phyloP scores from a whole-genome alignment of 495 filamentous ascomycete genomes.

The Penicillium coprophilum region DNA sequence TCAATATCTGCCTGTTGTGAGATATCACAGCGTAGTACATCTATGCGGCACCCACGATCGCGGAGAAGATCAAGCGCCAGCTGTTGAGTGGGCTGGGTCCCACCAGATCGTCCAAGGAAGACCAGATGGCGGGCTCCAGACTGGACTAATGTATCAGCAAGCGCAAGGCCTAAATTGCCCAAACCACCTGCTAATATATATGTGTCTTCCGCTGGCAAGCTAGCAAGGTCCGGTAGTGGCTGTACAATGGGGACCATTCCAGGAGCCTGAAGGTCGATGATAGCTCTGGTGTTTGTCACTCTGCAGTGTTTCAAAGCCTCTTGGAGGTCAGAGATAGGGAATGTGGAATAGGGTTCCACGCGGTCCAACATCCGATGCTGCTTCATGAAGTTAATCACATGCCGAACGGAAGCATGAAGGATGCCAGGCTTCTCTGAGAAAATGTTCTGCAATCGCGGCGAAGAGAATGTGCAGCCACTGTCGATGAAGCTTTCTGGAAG shows the following conservation, averaged over 20 bases:
- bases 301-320: slow-evolving; percentile 16
- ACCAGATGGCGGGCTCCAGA: slow-evolving; percentile 38
- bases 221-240: slow-evolving; percentile 13
- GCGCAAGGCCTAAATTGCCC: slow-evolving; percentile 35
- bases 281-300: slow-evolving; percentile 10
- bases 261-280: slow-evolving; percentile 18
- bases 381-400: slow-evolving; percentile 22
- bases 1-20: slow-evolving; percentile 26
- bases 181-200: slow-evolving; percentile 39
- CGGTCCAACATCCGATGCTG: slow-evolving; percentile 15
- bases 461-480: slow-evolving; percentile 24
- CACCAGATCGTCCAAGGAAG: slow-evolving; percentile 36
- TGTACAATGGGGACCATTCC: slow-evolving; percentile 25
- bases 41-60: slow-evolving; percentile 20
- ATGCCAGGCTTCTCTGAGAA: slow-evolving; percentile 18
- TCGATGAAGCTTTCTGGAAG: slow-evolving; percentile 24
- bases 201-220: slow-evolving; percentile 18
- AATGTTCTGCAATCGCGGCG: slow-evolving; percentile 10
- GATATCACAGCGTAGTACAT: slow-evolving; percentile 36
- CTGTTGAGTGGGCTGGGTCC: slow-evolving; percentile 14
- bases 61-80: slow-evolving; percentile 25
- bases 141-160: slow-evolving; percentile 36
- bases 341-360: slow-evolving; percentile 17
- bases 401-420: slow-evolving; percentile 16
- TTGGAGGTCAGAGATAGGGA: slow-evolving; percentile 19